A percentile compares a stretch with the other conserved stretches of the same genome.
These are phyloP conservation scores for Dissophora globulifera DNA, from an alignment of 192 early-diverging fungal genomes.

Conservation along the genomic window DNA sequence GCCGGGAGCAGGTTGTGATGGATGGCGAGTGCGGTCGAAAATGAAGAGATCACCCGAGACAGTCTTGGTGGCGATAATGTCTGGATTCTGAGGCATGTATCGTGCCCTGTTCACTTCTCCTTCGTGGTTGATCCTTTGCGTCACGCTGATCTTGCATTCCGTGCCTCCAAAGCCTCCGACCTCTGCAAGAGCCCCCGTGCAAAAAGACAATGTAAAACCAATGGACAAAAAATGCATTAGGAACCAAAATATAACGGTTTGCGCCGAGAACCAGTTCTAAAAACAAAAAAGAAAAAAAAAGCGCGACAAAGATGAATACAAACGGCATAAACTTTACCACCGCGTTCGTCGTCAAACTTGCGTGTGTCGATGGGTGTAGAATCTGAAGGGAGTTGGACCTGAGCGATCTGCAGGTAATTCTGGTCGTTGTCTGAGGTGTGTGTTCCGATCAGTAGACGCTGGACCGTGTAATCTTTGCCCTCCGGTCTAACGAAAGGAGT, in stretches of 20 bases:
- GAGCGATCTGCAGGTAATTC: constrained; percentile 96
- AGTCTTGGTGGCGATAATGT: constrained; percentile 96
- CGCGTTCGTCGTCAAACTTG: constrained; percentile 79
- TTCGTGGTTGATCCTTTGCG: constrained; percentile 95
- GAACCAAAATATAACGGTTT: too few relatives aligned
- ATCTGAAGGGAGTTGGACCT: constrained; percentile 86
- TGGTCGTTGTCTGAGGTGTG: constrained; percentile 96
- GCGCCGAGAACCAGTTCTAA: too few relatives aligned
- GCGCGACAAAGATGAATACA: too few relatives aligned
- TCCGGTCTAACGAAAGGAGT: constrained; percentile 72
- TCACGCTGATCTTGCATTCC: constrained; percentile 82
- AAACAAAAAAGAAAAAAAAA: constrained; percentile 7
- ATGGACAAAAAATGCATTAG: too few relatives aligned
- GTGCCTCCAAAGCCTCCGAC: constrained; percentile 83
- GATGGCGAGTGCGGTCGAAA: constrained; percentile 94
- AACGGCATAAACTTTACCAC: too few relatives aligned
- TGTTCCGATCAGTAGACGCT: constrained; percentile 92
- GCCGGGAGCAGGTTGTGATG: constrained; percentile 77
- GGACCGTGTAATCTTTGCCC: constrained; percentile 91
- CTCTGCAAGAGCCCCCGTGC: too few relatives aligned
- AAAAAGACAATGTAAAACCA: too few relatives aligned
- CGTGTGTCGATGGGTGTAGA: constrained; percentile 64
- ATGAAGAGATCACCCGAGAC: constrained; percentile 93
- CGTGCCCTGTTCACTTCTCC: constrained; percentile 98
- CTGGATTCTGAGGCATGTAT: constrained; percentile 95